Base-by-base conservation (phyloP, 352 stramenopile species). In the Globisporangium solare region DNA sequence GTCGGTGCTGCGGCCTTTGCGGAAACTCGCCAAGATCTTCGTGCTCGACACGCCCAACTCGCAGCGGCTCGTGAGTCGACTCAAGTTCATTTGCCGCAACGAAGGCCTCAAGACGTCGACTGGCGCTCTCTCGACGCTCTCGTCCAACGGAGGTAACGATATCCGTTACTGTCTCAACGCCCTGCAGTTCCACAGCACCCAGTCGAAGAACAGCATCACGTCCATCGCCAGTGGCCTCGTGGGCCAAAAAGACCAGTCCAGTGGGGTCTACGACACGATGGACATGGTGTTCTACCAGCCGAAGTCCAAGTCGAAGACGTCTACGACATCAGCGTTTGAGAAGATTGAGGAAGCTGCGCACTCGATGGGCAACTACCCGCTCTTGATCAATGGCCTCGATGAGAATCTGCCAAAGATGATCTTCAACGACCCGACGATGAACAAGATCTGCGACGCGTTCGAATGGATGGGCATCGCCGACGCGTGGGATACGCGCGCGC, bases 101-200 rank as follows among this genome's bases (percentile, higher is more conserved):
- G 96, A 99, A 83, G 68, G 76, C 8, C 68, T 98, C 56, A 83
- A 82, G 20, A 74, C 79, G 18, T 80, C 88, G 11, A 87, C 78
- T 3, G 87, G 87, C 17, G 72, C 76, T 6, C 59, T 95, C 20
- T 76, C 76, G 48, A 58, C 50, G 68, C 79, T 76, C 56, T 93
- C 65, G 56, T 64, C 56, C 63, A 86, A 57, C 66, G 83, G 68
- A 63, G 86, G 77, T 50, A 93, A 91, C 58, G 96, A 99, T 67
- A 94, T 99, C 20, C 89, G 97, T 52, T 97, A 95, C 50, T 98
- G 92, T 54, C 74, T 99, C 12, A 98, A 98, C 64, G 96, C 90
- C 4, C 75, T 99, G 4, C 96, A 99, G 72, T 98, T 99, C 67
- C 90, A 97, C 51, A 86, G 70, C 50, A 73, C 74, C 0, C 73